Conservation (phyloP, 2,329 filamentous ascomycete species). For the Grosmannia penicillata region DNA sequence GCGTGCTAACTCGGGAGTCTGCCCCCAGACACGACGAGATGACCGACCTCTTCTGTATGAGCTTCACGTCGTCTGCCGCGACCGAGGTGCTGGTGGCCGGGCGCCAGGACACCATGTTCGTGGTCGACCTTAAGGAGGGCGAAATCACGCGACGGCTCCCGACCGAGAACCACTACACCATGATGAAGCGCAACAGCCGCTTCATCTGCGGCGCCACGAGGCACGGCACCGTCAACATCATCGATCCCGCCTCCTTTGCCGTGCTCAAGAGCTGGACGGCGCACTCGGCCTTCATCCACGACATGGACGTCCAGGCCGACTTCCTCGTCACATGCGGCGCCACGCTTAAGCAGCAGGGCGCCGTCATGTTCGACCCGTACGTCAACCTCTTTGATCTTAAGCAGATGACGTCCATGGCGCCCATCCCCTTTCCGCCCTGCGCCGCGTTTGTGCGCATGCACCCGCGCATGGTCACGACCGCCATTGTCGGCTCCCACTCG, state of each 20-base stretch:
- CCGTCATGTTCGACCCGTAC: constrained; percentile 74
- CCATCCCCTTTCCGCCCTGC: constrained; percentile 82
- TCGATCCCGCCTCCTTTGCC: constrained; percentile 65
- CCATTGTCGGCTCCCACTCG: constrained; percentile 79
- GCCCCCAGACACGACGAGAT: constrained; percentile 37
- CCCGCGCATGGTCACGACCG: constrained; percentile 86
- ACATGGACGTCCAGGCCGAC: constrained; percentile 94
- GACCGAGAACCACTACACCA: constrained; percentile 65
- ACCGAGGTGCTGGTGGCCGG: constrained; percentile 78
- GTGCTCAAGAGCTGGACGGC: constrained; percentile 82
- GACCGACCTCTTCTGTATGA: constrained; percentile 85
- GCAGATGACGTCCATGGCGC: constrained; percentile 72
- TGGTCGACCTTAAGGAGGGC: constrained; percentile 55
- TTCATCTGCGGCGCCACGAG: constrained; percentile 87
- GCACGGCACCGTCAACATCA: constrained; percentile 67
- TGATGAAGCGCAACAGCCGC: constrained; percentile 71
- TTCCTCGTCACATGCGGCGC: constrained; percentile 92
- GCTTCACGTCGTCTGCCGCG: constrained; percentile 76
- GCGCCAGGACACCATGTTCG: constrained; percentile 74
- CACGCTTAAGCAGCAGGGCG: constrained; percentile 63
- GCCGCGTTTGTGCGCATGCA: constrained; percentile 95
- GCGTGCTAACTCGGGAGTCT: neutral
- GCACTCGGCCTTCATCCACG: constrained; percentile 76
- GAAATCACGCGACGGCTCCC: constrained; percentile 36
- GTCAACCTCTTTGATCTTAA: constrained; percentile 95